Percentiles rank a stretch among this genome's conserved stretches.
These are phyloP conservation scores for Suhomyces bokatorum DNA, from an alignment of 1,139 yeast genomes.

Conservation along the genomic window DNA sequence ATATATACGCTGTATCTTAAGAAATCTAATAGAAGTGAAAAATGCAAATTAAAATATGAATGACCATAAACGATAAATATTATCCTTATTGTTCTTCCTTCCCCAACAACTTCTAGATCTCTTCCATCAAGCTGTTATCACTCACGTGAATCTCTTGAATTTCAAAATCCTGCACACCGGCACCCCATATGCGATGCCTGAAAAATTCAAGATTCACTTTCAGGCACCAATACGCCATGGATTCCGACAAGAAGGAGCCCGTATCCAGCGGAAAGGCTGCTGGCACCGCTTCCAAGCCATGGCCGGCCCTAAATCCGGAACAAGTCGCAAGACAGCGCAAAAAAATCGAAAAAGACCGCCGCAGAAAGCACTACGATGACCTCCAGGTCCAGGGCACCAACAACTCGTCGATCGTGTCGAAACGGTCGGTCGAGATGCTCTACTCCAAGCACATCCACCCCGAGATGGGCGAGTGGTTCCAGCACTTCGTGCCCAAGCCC, in stretches of 20 bases:
- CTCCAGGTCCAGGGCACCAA: slow-evolving; percentile 78
- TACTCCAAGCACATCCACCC: slow-evolving; percentile 49
- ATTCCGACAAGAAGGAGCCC: neutral
- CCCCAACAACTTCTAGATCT: too few relatives aligned
- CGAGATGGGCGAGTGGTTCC: slow-evolving; percentile 43
- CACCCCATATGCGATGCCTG: slow-evolving; percentile 6
- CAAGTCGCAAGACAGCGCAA: slow-evolving; percentile 30
- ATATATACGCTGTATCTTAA: too few relatives aligned
- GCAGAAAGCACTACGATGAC: slow-evolving; percentile 56
- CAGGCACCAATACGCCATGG: neutral
- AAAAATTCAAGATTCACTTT: slow-evolving; percentile 5
- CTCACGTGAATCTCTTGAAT: too few relatives aligned
- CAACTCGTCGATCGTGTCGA: slow-evolving; percentile 80
- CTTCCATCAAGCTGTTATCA: too few relatives aligned
- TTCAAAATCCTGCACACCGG: neutral
- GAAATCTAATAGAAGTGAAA: too few relatives aligned
- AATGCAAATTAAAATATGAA: too few relatives aligned
- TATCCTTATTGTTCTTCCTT: too few relatives aligned
- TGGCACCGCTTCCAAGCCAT: neutral
- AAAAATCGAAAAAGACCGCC: slow-evolving; percentile 49
- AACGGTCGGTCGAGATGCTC: slow-evolving; percentile 72
- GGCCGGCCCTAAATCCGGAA: slow-evolving; percentile 14
- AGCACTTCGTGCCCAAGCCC: slow-evolving; percentile 66
- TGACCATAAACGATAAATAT: too few relatives aligned
- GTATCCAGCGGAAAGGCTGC: neutral